A percentile compares a stretch with the other conserved stretches of the same genome.
Evolutionary conservation across 2,329 filamentous ascomycete species (phyloP).

Genomic region (Apiospora koreana): DNA sequence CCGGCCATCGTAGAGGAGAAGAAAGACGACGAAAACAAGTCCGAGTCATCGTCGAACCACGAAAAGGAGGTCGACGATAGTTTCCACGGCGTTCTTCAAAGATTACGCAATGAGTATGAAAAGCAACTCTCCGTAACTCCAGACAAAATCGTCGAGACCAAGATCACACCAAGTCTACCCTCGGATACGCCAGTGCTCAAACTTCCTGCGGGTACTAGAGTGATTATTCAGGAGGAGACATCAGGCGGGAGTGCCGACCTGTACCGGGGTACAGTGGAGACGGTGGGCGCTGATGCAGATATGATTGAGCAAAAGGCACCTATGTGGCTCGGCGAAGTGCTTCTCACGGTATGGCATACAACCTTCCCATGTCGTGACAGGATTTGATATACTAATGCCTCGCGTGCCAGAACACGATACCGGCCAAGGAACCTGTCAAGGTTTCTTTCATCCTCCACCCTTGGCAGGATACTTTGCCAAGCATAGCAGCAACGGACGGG

Average conservation of each 20-base stretch:
- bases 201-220: constrained; percentile 65
- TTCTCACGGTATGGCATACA: constrained; percentile 61
- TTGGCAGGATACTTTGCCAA: constrained; percentile 72
- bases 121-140: constrained; percentile 61
- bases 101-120: constrained; percentile 74
- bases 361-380: constrained; percentile 19
- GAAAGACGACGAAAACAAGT: constrained; percentile 57
- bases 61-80: constrained; percentile 76
- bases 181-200: constrained; percentile 77
- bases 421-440: constrained; percentile 89
- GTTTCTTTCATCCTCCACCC: constrained; percentile 92
- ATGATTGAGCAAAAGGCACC: constrained; percentile 83
- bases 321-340: constrained; percentile 87
- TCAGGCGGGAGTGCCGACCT: constrained; percentile 76
- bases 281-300: constrained; percentile 75
- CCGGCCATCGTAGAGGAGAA: constrained; percentile 76
- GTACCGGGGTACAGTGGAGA: constrained; percentile 85
- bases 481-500: constrained; percentile 72
- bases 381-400: constrained; percentile 15
- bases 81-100: constrained; percentile 71
- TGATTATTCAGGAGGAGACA: constrained; percentile 71
- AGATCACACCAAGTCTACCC: constrained; percentile 68
- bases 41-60: constrained; percentile 62
- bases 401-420: constrained; percentile 69
- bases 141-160: constrained; percentile 57